Percentiles rank a stretch among this genome's conserved stretches.
These are phyloP conservation scores for Podila epicladia DNA, from an alignment of 192 early-diverging fungal genomes.

Conservation along the genomic window DNA sequence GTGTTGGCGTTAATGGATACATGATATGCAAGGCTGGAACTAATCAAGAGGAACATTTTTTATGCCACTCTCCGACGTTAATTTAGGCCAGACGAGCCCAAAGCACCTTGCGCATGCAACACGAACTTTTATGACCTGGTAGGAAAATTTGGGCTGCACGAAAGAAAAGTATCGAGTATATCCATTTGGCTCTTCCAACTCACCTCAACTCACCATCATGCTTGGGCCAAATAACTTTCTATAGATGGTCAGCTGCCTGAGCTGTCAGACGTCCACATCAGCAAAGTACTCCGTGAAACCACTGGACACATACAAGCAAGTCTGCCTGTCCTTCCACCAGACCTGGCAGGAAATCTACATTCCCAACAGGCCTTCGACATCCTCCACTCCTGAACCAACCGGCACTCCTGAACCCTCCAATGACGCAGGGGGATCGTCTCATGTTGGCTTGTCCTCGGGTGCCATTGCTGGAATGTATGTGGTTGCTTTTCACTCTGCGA, in stretches of 20 bases:
- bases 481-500: too few species aligned
- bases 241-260: not conserved
- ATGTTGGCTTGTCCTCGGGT: not conserved
- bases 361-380: not conserved
- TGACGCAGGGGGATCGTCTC: not conserved
- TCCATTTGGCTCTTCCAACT: not conserved
- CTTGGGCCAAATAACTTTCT: not conserved
- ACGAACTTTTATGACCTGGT: too few species aligned
- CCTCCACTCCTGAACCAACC: not conserved
- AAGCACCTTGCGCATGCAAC: too few species aligned
- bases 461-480: not conserved
- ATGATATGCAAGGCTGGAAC: too few species aligned
- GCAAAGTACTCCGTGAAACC: slow-evolving; percentile 4
- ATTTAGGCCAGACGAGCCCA: too few species aligned
- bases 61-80: too few species aligned
- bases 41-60: too few species aligned
- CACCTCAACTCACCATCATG: not conserved
- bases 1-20: too few species aligned
- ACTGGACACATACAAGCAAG: not conserved
- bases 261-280: not conserved
- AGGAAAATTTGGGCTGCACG: not conserved
- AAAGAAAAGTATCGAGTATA: not conserved
- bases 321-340: not conserved
- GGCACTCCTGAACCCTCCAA: not conserved
- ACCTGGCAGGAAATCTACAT: not conserved